Conservation (phyloP, 139 green algal species). For the Chlamydomonas schloesseri region DNA sequence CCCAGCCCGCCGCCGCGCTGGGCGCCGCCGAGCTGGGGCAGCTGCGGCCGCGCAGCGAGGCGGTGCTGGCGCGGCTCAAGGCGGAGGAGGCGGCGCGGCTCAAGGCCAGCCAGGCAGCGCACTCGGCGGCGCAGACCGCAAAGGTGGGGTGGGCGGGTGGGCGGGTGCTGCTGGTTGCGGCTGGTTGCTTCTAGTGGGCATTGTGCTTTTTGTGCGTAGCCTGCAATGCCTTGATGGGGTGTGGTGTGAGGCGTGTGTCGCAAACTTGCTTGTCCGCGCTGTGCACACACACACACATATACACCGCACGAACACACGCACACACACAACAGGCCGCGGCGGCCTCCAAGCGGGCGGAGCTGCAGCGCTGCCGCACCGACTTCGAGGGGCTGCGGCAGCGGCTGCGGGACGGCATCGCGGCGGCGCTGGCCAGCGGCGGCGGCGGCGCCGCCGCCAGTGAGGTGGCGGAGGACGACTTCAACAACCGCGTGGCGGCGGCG, state of each 20-base stretch:
- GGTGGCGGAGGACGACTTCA: conserved; percentile 10
- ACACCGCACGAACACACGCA: no score
- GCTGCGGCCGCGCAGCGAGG: background rate
- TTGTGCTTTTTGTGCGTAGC: no score
- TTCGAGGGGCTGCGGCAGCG: conserved; percentile 2
- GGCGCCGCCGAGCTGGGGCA: background rate
- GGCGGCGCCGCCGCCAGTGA: background rate
- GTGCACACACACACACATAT: background rate
- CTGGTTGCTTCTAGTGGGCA: no score
- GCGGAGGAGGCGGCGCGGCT: conserved; percentile 12
- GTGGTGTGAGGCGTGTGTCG: background rate
- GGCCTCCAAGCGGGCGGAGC: background rate
- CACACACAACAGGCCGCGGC: background rate
- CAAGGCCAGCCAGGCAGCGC: background rate
- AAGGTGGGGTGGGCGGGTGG: background rate
- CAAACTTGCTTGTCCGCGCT: background rate
- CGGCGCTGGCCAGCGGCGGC: background rate
- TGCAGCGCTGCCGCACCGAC: background rate
- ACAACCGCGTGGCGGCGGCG: conserved; percentile 4
- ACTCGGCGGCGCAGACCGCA: background rate
- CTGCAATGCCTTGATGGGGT: no score
- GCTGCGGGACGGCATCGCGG: background rate
- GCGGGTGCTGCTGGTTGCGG: background rate
- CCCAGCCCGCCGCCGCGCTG: background rate
- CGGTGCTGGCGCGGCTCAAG: background rate